Percentiles rank a stretch among this genome's conserved stretches.
Evolutionary conservation across 2,329 filamentous ascomycete genomes (phyloP).

Genomic region (Hypoxylon sp.): DNA sequence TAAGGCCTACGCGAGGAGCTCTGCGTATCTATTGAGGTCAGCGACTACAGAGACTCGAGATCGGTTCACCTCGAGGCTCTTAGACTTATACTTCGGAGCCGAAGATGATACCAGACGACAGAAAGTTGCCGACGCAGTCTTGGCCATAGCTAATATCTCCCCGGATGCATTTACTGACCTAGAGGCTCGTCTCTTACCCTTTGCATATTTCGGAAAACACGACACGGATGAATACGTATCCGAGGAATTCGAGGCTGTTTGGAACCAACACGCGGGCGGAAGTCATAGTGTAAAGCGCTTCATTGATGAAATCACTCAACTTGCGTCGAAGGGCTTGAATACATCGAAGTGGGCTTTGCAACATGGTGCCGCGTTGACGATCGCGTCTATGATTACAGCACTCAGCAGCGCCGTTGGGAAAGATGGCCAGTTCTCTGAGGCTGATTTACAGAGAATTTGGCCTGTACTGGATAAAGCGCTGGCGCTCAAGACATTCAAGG

Average conservation of each 20-base stretch:
- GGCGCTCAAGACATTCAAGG: slow-evolving; percentile 90
- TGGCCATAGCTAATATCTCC: slow-evolving; percentile 86
- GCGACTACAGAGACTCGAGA: slow-evolving; percentile 65
- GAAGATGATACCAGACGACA: slow-evolving; percentile 83
- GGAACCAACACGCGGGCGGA: slow-evolving; percentile 92
- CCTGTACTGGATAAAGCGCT: slow-evolving; percentile 85
- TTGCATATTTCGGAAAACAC: slow-evolving; percentile 89
- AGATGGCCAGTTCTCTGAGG: slow-evolving; percentile 71
- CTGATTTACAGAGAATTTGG: slow-evolving; percentile 79
- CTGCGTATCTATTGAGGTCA: slow-evolving; percentile 84
- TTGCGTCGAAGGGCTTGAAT: slow-evolving; percentile 78
- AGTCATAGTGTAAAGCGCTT: slow-evolving; percentile 86
- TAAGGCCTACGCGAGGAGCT: slow-evolving; percentile 86
- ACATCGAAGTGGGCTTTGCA: slow-evolving; percentile 92
- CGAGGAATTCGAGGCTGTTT: slow-evolving; percentile 86
- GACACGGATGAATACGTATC: slow-evolving; percentile 85
- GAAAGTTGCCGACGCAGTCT: slow-evolving; percentile 85
- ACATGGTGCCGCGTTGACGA: slow-evolving; percentile 86
- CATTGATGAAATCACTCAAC: slow-evolving; percentile 81
- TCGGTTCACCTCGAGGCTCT: slow-evolving; percentile 67
- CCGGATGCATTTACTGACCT: slow-evolving; percentile 89
- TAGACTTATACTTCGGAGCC: slow-evolving; percentile 83
- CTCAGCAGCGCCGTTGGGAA: slow-evolving; percentile 72
- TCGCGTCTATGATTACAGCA: slow-evolving; percentile 80
- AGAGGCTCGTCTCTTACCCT: slow-evolving; percentile 82